A percentile compares a stretch with the other conserved stretches of the same genome.
Evolutionary conservation across 371 early-diverging fungal species (phyloP).

Genomic region (Enterocytospora artemiae): DNA sequence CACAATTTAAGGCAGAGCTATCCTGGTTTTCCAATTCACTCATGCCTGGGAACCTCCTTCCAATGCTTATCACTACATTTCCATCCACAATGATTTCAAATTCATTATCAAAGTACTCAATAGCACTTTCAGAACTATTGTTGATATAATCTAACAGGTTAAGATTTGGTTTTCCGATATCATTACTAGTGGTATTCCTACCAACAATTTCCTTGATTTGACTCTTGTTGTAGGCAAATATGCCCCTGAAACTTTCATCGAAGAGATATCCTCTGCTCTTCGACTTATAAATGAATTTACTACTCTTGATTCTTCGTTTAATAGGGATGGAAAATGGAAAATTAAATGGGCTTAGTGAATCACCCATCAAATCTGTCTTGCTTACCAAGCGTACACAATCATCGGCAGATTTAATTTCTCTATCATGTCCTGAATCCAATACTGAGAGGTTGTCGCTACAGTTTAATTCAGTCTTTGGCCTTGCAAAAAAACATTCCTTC

Average conservation of each 20-base stretch:
- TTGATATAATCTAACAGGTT: too few species aligned
- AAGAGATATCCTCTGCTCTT: conserved; percentile 43
- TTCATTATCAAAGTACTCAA: neutral
- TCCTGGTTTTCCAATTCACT: too few species aligned
- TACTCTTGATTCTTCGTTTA: conserved; percentile 31
- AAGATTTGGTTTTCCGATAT: too few species aligned
- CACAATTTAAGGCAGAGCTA: too few species aligned
- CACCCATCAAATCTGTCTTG: too few species aligned
- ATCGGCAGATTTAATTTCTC: too few species aligned
- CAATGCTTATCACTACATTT: neutral
- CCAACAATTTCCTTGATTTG: neutral
- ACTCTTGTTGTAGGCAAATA: conserved; percentile 6
- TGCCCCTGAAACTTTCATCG: conserved; percentile 42
- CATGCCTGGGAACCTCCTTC: neutral
- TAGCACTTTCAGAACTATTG: neutral
- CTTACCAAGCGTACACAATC: too few species aligned
- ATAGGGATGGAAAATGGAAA: conserved; percentile 35
- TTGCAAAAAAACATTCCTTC: too few species aligned
- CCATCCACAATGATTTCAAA: conserved; percentile 17
- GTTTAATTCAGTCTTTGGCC: too few species aligned
- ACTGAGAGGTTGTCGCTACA: too few species aligned
- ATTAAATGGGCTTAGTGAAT: too few species aligned
- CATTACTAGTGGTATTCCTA: neutral
- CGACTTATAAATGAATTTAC: conserved; percentile 49
- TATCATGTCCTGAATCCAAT: too few species aligned